Conservation (phyloP, 192 early-diverging fungal genomes). For the Cetraspora pellucida region DNA sequence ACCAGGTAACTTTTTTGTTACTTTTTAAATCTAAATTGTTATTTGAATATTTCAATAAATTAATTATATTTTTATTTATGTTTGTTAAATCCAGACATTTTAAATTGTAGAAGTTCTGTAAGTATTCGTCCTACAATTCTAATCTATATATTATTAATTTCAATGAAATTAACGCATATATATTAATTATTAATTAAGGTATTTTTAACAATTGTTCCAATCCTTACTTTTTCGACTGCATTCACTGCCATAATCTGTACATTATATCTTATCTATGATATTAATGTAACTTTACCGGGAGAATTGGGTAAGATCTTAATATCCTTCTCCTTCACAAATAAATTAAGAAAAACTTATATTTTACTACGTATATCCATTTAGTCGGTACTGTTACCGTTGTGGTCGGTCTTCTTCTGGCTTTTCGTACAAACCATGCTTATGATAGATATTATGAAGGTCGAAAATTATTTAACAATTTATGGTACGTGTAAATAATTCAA, state of each 20-base stretch:
- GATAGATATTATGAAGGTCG: conserved; percentile 80
- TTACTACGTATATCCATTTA: not conserved
- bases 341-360: not conserved
- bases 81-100: too few relatives aligned
- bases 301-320: not conserved
- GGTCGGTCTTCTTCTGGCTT: conserved; percentile 75
- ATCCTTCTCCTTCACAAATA: too few relatives aligned
- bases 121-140: too few relatives aligned
- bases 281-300: not conserved
- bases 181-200: not conserved
- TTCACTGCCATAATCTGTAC: not conserved
- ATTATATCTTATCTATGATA: not conserved
- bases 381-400: conserved; percentile 58
- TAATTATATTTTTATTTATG: too few relatives aligned
- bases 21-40: too few relatives aligned
- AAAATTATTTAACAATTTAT: conserved; percentile 64
- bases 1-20: too few relatives aligned
- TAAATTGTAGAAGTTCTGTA: too few relatives aligned
- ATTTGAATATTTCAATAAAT: too few relatives aligned
- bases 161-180: too few relatives aligned
- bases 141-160: too few relatives aligned
- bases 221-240: not conserved
- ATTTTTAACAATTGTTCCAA: not conserved
- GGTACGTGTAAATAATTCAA: conserved; percentile 51
- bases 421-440: conserved; percentile 80